phyloP scores from a whole-genome alignment of 305 asterid species.

The Euphrasia arctica region DNA sequence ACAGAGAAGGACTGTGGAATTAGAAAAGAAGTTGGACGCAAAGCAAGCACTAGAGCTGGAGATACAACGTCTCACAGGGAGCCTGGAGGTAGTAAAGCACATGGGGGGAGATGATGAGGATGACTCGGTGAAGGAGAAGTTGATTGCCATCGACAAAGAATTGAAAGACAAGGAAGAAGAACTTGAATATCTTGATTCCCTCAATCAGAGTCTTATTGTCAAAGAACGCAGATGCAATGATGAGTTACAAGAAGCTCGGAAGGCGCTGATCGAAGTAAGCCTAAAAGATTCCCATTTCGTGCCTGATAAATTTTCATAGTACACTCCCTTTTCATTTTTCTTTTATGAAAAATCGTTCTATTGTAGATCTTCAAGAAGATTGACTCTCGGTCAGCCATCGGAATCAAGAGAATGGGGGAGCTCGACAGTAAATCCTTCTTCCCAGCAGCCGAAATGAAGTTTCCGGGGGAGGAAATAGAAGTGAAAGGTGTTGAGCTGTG shows the following conservation, averaged over 20 bases:
- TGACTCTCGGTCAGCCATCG: conserved; percentile 26
- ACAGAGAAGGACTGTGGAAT: conserved; percentile 38
- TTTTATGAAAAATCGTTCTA: neutral
- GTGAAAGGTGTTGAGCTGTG: conserved; percentile 35
- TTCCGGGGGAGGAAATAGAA: conserved; percentile 23
- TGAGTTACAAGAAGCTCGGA: conserved; percentile 49
- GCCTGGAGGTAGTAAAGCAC: conserved; percentile 40
- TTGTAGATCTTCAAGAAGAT: conserved; percentile 28
- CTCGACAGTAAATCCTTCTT: conserved; percentile 36
- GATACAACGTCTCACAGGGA: conserved; percentile 43
- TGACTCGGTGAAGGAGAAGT: conserved; percentile 26
- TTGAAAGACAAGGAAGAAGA: conserved; percentile 45
- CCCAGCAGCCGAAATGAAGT: conserved; percentile 38
- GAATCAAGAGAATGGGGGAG: conserved; percentile 60
- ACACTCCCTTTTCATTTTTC: neutral
- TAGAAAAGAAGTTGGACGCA: conserved; percentile 54
- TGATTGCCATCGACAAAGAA: conserved; percentile 32
- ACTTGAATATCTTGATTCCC: conserved; percentile 26
- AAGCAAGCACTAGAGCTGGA: conserved; percentile 57
- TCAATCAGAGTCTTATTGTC: conserved; percentile 37
- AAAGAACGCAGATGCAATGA: conserved; percentile 38
- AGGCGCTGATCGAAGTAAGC: conserved; percentile 41
- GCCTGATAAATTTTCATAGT: neutral
- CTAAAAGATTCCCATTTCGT: neutral
- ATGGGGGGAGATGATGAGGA: conserved; percentile 44